A percentile compares a stretch with the other conserved stretches of the same genome.
Conservation (phyloP, 2,329 filamentous ascomycete species). For the Aspergillus awamori region DNA sequence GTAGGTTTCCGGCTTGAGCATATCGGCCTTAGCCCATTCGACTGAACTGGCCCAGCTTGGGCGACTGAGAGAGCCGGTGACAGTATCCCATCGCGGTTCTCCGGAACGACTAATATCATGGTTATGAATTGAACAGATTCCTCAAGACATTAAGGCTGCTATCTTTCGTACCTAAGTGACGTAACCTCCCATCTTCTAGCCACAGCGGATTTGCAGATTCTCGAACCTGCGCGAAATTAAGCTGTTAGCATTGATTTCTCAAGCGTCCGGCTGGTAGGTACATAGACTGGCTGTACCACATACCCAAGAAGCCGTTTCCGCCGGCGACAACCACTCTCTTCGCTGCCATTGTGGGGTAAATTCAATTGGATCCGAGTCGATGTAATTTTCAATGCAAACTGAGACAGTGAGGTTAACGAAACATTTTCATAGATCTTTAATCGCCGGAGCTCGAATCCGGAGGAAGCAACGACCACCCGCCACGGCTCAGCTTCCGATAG, state of each 20-base stretch:
- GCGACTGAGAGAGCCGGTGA: slow-evolving; percentile 70
- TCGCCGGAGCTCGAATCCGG: background rate
- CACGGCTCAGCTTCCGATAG: slow-evolving; percentile 14
- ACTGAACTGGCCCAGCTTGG: slow-evolving; percentile 83
- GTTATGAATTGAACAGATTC: slow-evolving; percentile 3
- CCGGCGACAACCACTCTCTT: slow-evolving; percentile 90
- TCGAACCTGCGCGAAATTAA: slow-evolving; percentile 53
- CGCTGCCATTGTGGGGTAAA: slow-evolving; percentile 51
- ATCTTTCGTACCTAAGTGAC: slow-evolving; percentile 73
- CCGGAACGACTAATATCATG: slow-evolving; percentile 73
- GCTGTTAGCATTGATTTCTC: slow-evolving; percentile 7
- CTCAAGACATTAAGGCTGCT: background rate
- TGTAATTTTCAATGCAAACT: no score
- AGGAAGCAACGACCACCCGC: background rate
- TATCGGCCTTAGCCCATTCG: slow-evolving; percentile 84
- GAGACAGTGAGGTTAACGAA: background rate
- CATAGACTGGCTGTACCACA: slow-evolving; percentile 26
- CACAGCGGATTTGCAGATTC: slow-evolving; percentile 89
- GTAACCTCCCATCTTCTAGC: slow-evolving; percentile 87
- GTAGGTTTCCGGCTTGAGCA: slow-evolving; percentile 82
- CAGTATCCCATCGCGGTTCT: slow-evolving; percentile 78
- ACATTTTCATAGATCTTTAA: background rate
- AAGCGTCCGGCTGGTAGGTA: background rate
- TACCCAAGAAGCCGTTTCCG: slow-evolving; percentile 87
- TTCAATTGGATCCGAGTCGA: background rate